Evolutionary conservation across 164 flowering plant species (phyloP).

Genomic region (Magnolia changhungtana): DNA sequence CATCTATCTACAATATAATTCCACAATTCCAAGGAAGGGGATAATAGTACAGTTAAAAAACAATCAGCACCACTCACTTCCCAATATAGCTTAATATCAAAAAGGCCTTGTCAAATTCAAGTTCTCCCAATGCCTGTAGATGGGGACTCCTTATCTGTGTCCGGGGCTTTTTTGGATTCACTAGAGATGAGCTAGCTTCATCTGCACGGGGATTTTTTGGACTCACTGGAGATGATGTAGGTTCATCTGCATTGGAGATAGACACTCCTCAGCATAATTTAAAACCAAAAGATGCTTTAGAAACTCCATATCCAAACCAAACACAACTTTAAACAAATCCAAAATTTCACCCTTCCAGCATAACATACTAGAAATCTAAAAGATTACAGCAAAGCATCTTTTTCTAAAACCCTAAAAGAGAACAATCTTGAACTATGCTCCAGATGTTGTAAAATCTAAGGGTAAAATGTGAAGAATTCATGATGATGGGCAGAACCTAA

Average conservation of each 20-base stretch:
- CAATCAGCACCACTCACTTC: constrained; percentile 28
- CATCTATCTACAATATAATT: background rate
- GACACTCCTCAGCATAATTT: background rate
- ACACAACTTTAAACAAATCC: background rate
- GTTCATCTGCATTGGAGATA: background rate
- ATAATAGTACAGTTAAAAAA: background rate
- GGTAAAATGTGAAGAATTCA: too few relatives aligned
- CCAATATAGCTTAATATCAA: constrained; percentile 48
- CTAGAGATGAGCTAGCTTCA: background rate
- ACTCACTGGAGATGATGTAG: background rate
- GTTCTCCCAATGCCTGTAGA: constrained; percentile 35
- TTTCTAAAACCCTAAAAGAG: too few relatives aligned
- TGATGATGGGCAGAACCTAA: too few relatives aligned
- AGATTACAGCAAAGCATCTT: too few relatives aligned
- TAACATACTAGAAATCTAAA: too few relatives aligned
- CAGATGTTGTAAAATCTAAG: too few relatives aligned
- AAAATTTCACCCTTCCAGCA: too few relatives aligned
- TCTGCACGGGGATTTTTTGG: background rate
- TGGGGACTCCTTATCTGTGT: constrained; percentile 12
- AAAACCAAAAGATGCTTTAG: background rate
- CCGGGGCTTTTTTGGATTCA: background rate
- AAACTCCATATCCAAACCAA: background rate
- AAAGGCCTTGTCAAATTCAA: constrained; percentile 55
- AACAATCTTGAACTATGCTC: too few relatives aligned
- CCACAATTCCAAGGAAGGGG: background rate